Conservation (phyloP, 768 basidiomycete genomes). For the Boletus pseudo-olivaceus region DNA sequence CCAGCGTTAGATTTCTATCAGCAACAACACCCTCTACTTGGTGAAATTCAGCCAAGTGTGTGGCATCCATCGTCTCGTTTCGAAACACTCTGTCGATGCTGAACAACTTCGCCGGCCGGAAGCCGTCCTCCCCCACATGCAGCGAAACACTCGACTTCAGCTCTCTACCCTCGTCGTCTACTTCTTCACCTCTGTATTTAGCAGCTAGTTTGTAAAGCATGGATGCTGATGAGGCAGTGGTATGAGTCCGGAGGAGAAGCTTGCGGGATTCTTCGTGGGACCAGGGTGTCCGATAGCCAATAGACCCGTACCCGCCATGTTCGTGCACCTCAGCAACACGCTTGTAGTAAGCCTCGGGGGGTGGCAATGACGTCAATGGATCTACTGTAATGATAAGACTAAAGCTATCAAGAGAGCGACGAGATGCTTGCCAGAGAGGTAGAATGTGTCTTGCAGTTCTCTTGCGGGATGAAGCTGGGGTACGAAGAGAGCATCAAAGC, state of each 20-base stretch:
- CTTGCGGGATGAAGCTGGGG: constrained; percentile 99
- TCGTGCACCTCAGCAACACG: constrained; percentile 82
- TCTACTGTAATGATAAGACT: constrained; percentile 44
- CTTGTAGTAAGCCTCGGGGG: constrained; percentile 80
- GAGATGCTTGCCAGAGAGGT: constrained; percentile 72
- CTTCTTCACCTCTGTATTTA: constrained; percentile 61
- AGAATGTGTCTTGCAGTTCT: constrained; percentile 98
- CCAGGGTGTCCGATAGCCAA: constrained; percentile 98
- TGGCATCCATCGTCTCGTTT: constrained; percentile 98
- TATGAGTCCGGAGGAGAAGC: constrained; percentile 93
- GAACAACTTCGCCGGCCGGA: constrained; percentile 91
- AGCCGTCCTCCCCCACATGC: constrained; percentile 55
- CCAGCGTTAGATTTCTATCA: constrained; percentile 86
- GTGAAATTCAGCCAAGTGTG: constrained; percentile 98
- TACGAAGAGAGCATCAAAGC: constrained; percentile 96
- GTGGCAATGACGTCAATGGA: constrained; percentile 70
- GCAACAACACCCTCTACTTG: constrained; percentile 99
- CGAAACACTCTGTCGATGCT: constrained; percentile 98
- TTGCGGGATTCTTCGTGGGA: constrained; percentile 87
- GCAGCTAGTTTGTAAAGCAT: constrained; percentile 96
- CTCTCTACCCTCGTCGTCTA: constrained; percentile 34
- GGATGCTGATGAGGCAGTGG: constrained; percentile 88
- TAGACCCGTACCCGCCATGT: constrained; percentile 85
- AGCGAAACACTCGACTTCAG: constrained; percentile 3
- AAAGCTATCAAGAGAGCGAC: not conserved